Evolutionary conservation across 1,139 yeast species (phyloP).

Genomic region (Magnusiomyces paraingens): DNA sequence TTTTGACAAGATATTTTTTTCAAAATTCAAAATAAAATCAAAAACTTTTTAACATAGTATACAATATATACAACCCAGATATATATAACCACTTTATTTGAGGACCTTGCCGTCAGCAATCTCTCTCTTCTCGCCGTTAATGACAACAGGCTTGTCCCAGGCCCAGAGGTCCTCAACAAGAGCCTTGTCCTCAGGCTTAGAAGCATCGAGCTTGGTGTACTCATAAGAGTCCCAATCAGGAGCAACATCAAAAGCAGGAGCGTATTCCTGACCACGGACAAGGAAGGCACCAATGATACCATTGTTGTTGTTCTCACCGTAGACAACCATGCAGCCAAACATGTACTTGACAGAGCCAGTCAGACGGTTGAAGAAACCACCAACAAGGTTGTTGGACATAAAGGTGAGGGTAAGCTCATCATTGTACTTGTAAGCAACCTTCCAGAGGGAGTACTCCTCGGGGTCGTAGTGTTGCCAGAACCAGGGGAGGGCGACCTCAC

Average conservation of each 20-base stretch:
- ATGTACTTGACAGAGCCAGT: conserved; percentile 86
- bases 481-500: conserved; percentile 92
- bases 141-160: conserved; percentile 71
- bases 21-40: neutral
- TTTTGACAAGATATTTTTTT: too few relatives aligned
- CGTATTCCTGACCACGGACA: conserved; percentile 88
- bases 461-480: conserved; percentile 96
- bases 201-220: conserved; percentile 60
- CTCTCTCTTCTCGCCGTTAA: conserved; percentile 60
- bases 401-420: conserved; percentile 95
- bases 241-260: conserved; percentile 95
- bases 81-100: conserved; percentile 40
- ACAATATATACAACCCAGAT: neutral
- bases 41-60: neutral
- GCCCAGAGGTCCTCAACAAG: conserved; percentile 74
- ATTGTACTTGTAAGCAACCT: conserved; percentile 94
- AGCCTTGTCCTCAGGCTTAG: conserved; percentile 61
- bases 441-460: conserved; percentile 92
- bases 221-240: conserved; percentile 96
- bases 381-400: conserved; percentile 97
- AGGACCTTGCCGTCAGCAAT: conserved; percentile 80
- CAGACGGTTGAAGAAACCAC: conserved; percentile 98
- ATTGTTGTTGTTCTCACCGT: conserved; percentile 98
- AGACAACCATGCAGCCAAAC: conserved; percentile 90
- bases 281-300: conserved; percentile 95